phyloP scores from a whole-genome alignment of 73 alveolate genomes.

The Paramecium sonneborni region DNA sequence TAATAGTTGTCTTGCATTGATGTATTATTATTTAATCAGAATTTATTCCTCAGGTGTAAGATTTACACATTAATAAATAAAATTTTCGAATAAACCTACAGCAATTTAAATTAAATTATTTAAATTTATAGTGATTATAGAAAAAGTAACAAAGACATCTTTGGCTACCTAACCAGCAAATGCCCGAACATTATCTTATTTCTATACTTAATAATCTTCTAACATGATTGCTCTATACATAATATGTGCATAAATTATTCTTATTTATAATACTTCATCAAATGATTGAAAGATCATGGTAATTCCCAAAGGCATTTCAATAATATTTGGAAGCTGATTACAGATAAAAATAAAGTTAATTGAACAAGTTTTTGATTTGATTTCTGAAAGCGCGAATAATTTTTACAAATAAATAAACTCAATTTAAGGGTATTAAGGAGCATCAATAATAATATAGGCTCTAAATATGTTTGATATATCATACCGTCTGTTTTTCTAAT shows the following conservation, averaged over 20 bases:
- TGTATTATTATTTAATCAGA: neutral
- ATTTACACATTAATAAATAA: neutral
- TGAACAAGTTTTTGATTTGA: neutral
- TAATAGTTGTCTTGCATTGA: neutral
- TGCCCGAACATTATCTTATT: neutral
- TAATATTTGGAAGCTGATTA: constrained; percentile 12
- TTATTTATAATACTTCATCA: neutral
- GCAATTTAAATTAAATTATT: neutral
- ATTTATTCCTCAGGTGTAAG: neutral
- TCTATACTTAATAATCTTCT: neutral
- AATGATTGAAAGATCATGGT: neutral
- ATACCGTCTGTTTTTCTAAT: neutral
- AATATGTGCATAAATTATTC: neutral
- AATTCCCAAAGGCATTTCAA: constrained; percentile 33
- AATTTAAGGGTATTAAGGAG: constrained; percentile 29
- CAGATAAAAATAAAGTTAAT: constrained; percentile 31
- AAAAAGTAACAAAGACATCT: constrained; percentile 1
- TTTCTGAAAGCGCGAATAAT: neutral
- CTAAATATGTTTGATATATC: neutral
- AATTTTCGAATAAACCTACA: constrained; percentile 2
- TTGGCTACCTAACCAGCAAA: neutral
- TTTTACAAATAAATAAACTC: constrained; percentile 4
- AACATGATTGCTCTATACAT: neutral
- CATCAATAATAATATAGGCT: constrained; percentile 39
- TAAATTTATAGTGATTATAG: neutral